phyloP scores from a whole-genome alignment of 2,329 filamentous ascomycete genomes.

The Albophoma yamanashiensis region DNA sequence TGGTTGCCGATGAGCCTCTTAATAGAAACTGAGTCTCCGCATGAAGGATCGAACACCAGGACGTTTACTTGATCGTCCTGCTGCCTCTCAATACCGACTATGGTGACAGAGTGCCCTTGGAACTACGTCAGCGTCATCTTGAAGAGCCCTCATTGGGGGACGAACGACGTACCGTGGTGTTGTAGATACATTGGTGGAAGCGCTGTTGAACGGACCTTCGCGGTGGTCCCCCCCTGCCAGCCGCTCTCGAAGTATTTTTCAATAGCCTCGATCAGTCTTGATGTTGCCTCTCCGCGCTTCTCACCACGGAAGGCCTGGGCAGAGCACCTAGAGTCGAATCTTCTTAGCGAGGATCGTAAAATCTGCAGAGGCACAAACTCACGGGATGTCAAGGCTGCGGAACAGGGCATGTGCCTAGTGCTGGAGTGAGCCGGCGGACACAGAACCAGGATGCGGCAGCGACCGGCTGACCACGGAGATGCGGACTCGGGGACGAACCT shows the following conservation, averaged over 20 bases:
- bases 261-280: constrained; percentile 53
- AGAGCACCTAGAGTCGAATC: constrained; percentile 36
- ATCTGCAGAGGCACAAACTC: constrained; percentile 15
- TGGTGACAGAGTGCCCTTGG: constrained; percentile 76
- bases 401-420: constrained; percentile 69
- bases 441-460: too few relatives aligned
- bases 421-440: not conserved
- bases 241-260: constrained; percentile 65
- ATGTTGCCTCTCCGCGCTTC: constrained; percentile 31
- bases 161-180: constrained; percentile 48
- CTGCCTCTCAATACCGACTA: constrained; percentile 70
- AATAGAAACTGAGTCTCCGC: constrained; percentile 56
- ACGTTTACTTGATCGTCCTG: constrained; percentile 55
- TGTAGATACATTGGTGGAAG: constrained; percentile 86
- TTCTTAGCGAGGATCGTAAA: not conserved
- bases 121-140: not conserved
- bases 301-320: constrained; percentile 47
- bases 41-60: constrained; percentile 82
- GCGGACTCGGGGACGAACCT: constrained; percentile 38
- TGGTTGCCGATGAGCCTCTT: constrained; percentile 42
- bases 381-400: constrained; percentile 55
- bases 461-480: not conserved
- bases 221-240: constrained; percentile 22
- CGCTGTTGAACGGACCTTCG: constrained; percentile 59
- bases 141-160: not conserved